These are phyloP conservation scores for Nemania bipapillata DNA, from an alignment of 2,329 filamentous ascomycete species.

Conservation along the genomic window DNA sequence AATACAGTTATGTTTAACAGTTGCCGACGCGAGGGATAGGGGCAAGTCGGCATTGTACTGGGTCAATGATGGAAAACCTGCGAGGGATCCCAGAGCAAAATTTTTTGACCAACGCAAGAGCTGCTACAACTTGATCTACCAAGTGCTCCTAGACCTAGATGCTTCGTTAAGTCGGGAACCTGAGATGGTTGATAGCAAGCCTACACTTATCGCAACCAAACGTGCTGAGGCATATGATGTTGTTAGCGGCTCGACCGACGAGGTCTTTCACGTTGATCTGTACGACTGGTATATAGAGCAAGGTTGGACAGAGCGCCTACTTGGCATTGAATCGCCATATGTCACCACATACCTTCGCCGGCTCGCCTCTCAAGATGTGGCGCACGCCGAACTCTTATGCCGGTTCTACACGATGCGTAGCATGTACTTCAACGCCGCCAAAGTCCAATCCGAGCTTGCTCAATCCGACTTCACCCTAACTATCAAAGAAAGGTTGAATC, in stretches of 20 bases:
- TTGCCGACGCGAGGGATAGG: constrained; percentile 85
- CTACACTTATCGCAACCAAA: constrained; percentile 79
- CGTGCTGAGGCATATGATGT: constrained; percentile 89
- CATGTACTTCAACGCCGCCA: constrained; percentile 85
- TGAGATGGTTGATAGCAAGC: constrained; percentile 79
- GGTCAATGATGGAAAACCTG: constrained; percentile 84
- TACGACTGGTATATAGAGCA: constrained; percentile 96
- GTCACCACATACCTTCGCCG: constrained; percentile 87
- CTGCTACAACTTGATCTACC: constrained; percentile 89
- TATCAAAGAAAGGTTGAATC: constrained; percentile 87
- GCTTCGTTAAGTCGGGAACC: constrained; percentile 73
- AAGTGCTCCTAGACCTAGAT: constrained; percentile 82
- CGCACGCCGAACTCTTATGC: constrained; percentile 91
- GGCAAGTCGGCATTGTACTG: constrained; percentile 86
- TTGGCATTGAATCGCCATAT: constrained; percentile 84
- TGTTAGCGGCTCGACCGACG: constrained; percentile 86
- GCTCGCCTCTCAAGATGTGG: constrained; percentile 75
- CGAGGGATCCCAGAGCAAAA: constrained; percentile 73
- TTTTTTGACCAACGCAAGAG: constrained; percentile 76
- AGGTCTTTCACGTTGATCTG: constrained; percentile 94
- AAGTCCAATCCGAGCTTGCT: constrained; percentile 84
- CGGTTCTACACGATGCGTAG: constrained; percentile 88
- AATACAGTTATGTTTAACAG: constrained; percentile 84
- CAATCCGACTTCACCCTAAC: constrained; percentile 81
- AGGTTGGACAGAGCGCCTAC: constrained; percentile 84